Conservation (phyloP, 2,329 filamentous ascomycete species). For the Apiospora sp. region DNA sequence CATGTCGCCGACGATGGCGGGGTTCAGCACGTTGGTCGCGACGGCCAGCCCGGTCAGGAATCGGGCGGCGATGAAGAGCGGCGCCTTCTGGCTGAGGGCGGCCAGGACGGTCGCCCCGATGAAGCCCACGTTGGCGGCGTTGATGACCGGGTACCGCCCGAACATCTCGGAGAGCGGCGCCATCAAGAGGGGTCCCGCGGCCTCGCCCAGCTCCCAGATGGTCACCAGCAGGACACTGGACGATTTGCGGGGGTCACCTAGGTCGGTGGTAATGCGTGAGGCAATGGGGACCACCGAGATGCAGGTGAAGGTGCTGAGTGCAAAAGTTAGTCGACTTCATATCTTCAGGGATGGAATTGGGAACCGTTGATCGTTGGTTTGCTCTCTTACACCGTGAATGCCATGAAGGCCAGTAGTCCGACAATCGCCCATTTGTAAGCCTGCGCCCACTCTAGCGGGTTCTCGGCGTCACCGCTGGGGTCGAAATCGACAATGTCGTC, state of each 20-base stretch:
- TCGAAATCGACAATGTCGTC: conserved; percentile 54
- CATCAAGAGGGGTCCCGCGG: conserved; percentile 65
- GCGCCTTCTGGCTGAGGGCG: conserved; percentile 54
- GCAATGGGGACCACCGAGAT: conserved; percentile 64
- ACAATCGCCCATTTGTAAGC: conserved; percentile 63
- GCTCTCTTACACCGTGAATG: conserved; percentile 60
- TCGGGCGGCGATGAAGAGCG: conserved; percentile 60
- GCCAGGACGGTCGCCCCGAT: conserved; percentile 55
- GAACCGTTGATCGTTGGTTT: background rate
- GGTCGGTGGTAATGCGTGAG: conserved; percentile 57
- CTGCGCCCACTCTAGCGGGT: conserved; percentile 61
- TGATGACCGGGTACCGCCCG: conserved; percentile 63
- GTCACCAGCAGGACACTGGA: conserved; percentile 70
- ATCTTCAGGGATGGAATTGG: background rate
- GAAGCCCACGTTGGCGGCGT: conserved; percentile 60
- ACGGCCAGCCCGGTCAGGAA: conserved; percentile 69
- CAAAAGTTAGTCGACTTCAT: conserved; percentile 20
- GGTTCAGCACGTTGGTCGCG: conserved; percentile 69
- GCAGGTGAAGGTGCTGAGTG: conserved; percentile 62
- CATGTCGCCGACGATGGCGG: conserved; percentile 70
- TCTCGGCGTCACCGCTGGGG: conserved; percentile 54
- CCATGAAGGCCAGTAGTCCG: conserved; percentile 59
- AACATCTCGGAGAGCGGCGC: conserved; percentile 69
- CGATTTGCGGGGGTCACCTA: conserved; percentile 51
- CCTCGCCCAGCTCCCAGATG: conserved; percentile 74